These are phyloP conservation scores for Teratosphaeria pseudoeucalypti DNA, from an alignment of 2,329 filamentous ascomycete species.

Conservation along the genomic window DNA sequence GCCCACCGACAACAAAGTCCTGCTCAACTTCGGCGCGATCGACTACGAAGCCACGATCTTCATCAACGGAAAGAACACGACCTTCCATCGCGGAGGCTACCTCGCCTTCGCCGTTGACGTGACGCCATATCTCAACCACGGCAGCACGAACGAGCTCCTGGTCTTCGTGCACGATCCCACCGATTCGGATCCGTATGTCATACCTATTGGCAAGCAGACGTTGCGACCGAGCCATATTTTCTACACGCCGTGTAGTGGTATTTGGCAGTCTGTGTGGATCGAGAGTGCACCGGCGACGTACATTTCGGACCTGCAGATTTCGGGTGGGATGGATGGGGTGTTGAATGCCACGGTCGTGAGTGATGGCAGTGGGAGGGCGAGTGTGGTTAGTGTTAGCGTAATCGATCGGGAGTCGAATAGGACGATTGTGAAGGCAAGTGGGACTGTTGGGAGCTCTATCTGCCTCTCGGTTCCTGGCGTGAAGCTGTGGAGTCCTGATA, in stretches of 20 bases:
- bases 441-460: slow-evolving; percentile 41
- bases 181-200: slow-evolving; percentile 44
- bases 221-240: slow-evolving; percentile 58
- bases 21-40: slow-evolving; percentile 52
- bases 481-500: slow-evolving; percentile 54
- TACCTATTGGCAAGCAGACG: slow-evolving; percentile 47
- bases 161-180: slow-evolving; percentile 61
- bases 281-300: slow-evolving; percentile 49
- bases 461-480: slow-evolving; percentile 45
- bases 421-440: slow-evolving; percentile 34
- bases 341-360: slow-evolving; percentile 32
- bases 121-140: slow-evolving; percentile 52
- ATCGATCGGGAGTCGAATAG: slow-evolving; percentile 6
- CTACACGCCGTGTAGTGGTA: slow-evolving; percentile 62
- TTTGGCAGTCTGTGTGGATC: slow-evolving; percentile 69
- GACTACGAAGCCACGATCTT: slow-evolving; percentile 52
- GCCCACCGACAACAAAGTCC: slow-evolving; percentile 32
- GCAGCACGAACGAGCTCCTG: slow-evolving; percentile 47
- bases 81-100: slow-evolving; percentile 48
- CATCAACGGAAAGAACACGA: slow-evolving; percentile 44
- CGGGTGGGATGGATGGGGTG: slow-evolving; percentile 30
- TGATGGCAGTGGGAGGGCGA: slow-evolving; percentile 30
- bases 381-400: slow-evolving; percentile 27
- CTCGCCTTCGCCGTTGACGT: slow-evolving; percentile 48
- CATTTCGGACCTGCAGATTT: slow-evolving; percentile 49